These are phyloP conservation scores for Amanita muscaria DNA, from an alignment of 768 basidiomycete species.

Conservation along the genomic window DNA sequence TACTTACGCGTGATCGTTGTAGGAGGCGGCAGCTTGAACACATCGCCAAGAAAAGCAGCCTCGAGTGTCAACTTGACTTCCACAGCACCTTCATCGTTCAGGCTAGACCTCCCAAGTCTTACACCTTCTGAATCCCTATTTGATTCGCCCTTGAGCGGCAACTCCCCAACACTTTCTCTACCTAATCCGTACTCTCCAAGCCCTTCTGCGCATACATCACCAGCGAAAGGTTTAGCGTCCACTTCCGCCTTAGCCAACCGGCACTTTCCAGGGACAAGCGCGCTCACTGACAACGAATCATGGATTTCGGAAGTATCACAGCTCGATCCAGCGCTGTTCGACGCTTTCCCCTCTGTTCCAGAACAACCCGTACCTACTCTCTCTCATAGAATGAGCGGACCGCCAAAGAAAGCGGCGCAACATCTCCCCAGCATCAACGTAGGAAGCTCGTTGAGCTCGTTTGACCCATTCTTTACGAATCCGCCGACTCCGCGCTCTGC, in stretches of 20 bases:
- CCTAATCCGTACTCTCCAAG: constrained; percentile 11
- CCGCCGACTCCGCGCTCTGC: background rate
- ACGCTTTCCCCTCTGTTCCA: constrained; percentile 68
- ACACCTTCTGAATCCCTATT: constrained; percentile 2
- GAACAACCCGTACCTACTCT: constrained; percentile 31
- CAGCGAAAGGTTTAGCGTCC: background rate
- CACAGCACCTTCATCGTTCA: background rate
- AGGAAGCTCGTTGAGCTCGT: background rate
- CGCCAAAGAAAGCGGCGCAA: too few relatives aligned
- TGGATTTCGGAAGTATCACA: constrained; percentile 39
- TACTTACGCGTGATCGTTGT: constrained; percentile 7
- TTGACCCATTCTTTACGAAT: constrained; percentile 1
- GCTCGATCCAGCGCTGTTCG: constrained; percentile 55
- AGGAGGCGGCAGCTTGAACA: background rate
- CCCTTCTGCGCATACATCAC: constrained; percentile 7
- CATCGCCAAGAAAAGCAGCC: background rate
- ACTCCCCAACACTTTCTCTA: constrained; percentile 10
- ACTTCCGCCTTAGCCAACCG: background rate
- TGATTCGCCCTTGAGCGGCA: constrained; percentile 1
- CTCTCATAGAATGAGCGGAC: background rate
- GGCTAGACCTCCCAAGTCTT: background rate
- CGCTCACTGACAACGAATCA: constrained; percentile 20
- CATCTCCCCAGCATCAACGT: background rate
- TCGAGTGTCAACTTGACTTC: background rate
- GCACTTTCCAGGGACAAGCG: constrained; percentile 1